phyloP scores from a whole-genome alignment of 2,329 filamentous ascomycete species.

The Coniochaeta sp. region DNA sequence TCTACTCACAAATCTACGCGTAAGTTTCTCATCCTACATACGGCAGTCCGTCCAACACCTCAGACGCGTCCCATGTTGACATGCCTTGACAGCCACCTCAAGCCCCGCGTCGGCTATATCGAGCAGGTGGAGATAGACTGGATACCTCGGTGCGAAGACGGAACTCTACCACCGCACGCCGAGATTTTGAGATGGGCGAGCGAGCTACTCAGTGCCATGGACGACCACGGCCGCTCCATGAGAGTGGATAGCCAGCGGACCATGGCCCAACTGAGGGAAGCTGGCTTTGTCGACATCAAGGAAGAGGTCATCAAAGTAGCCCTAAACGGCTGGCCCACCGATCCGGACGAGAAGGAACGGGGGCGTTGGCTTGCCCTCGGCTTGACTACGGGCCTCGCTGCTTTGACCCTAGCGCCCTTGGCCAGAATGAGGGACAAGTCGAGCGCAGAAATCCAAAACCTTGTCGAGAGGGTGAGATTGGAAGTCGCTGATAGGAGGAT shows the following conservation, averaged over 20 bases:
- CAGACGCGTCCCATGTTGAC: slow-evolving; percentile 10
- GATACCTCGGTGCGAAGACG: slow-evolving; percentile 63
- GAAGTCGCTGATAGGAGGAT: slow-evolving; percentile 64
- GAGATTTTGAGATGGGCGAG: slow-evolving; percentile 62
- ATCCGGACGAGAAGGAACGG: slow-evolving; percentile 57
- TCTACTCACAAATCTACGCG: slow-evolving; percentile 66
- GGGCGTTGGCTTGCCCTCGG: slow-evolving; percentile 81
- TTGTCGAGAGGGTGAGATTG: slow-evolving; percentile 55
- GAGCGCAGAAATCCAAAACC: slow-evolving; percentile 51
- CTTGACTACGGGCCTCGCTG: slow-evolving; percentile 65
- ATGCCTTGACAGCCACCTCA: slow-evolving; percentile 56
- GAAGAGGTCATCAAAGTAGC: slow-evolving; percentile 64
- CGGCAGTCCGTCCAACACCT: background rate
- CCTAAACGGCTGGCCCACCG: slow-evolving; percentile 64
- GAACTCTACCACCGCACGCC: slow-evolving; percentile 49
- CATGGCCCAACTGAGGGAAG: slow-evolving; percentile 51
- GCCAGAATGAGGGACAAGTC: slow-evolving; percentile 56
- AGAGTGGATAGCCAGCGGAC: slow-evolving; percentile 47
- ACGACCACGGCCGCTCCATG: slow-evolving; percentile 56
- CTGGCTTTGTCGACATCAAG: slow-evolving; percentile 75
- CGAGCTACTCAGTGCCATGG: slow-evolving; percentile 61
- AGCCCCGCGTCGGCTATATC: slow-evolving; percentile 66
- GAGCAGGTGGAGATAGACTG: slow-evolving; percentile 91
- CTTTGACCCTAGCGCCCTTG: slow-evolving; percentile 67
- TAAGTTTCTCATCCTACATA: slow-evolving; percentile 27